phyloP scores from a whole-genome alignment of 495 filamentous ascomycete species.

The Penicillium antarcticum region DNA sequence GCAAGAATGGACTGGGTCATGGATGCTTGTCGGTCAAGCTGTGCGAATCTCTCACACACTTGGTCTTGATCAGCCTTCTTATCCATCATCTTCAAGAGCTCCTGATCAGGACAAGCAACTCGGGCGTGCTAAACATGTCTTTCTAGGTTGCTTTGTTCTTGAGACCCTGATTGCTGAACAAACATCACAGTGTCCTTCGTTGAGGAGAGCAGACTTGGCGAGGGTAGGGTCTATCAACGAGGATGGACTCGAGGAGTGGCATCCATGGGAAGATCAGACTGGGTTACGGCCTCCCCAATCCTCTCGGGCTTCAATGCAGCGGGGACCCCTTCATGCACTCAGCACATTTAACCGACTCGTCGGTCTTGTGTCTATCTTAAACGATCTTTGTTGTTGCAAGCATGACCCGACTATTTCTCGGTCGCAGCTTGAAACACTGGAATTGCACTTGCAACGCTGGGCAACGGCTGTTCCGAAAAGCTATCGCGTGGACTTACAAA shows the following conservation, averaged over 20 bases:
- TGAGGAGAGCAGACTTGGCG: constrained; percentile 46
- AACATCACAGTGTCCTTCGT: constrained; percentile 46
- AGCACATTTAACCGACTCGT: constrained; percentile 60
- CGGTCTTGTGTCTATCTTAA: constrained; percentile 43
- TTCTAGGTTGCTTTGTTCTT: constrained; percentile 61
- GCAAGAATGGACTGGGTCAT: constrained; percentile 50
- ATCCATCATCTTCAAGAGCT: constrained; percentile 4
- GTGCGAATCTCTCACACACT: constrained; percentile 52
- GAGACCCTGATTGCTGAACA: constrained; percentile 60
- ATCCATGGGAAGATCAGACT: constrained; percentile 57
- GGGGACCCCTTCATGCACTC: constrained; percentile 52
- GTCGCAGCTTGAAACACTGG: constrained; percentile 32
- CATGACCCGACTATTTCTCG: constrained; percentile 23
- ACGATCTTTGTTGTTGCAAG: constrained; percentile 34
- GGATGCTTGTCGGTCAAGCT: constrained; percentile 60
- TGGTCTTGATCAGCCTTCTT: constrained; percentile 28
- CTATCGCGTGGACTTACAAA: constrained; percentile 34
- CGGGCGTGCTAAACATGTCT: constrained; percentile 46
- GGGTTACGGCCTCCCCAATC: constrained; percentile 28
- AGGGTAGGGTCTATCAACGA: constrained; percentile 48
- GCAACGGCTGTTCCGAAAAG: constrained; percentile 29
- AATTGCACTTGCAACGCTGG: constrained; percentile 38
- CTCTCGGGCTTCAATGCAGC: constrained; percentile 35
- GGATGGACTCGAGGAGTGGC: constrained; percentile 69
- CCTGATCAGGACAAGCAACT: constrained; percentile 20